Conservation (phyloP, 2,329 filamentous ascomycete genomes). For the Ceratocystis cacaofunesta region DNA sequence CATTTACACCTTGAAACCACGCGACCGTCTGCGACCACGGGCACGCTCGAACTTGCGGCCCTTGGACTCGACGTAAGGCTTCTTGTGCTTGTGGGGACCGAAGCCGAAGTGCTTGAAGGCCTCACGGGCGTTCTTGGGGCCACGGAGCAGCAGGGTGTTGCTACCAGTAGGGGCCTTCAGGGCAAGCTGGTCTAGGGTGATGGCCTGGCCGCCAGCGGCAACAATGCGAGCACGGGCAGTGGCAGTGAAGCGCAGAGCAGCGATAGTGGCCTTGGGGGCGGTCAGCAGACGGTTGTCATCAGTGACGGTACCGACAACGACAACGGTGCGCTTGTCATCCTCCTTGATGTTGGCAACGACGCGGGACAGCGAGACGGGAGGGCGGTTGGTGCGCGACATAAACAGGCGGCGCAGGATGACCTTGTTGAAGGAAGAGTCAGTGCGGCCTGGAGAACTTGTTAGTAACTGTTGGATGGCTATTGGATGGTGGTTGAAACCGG, state of each 20-base stretch:
- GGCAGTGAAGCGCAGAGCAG: constrained; percentile 90
- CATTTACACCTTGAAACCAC: constrained; percentile 98
- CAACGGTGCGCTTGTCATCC: constrained; percentile 69
- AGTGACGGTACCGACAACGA: constrained; percentile 87
- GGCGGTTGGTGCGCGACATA: constrained; percentile 97
- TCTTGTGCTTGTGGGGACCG: constrained; percentile 97
- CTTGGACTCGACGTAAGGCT: constrained; percentile 95
- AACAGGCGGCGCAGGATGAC: constrained; percentile 93
- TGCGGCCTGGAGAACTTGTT: constrained; percentile 51
- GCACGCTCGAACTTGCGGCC: constrained; percentile 99
- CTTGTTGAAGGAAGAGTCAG: constrained; percentile 97
- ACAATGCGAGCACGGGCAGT: constrained; percentile 87
- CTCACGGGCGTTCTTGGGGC: constrained; percentile 96
- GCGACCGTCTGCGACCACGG: constrained; percentile 94
- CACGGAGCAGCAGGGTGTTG: constrained; percentile 94
- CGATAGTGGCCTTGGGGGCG: constrained; percentile 84
- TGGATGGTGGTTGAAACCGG: neutral
- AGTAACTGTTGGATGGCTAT: neutral
- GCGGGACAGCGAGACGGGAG: constrained; percentile 85
- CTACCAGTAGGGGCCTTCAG: constrained; percentile 86
- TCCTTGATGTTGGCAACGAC: constrained; percentile 59
- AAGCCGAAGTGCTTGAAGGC: constrained; percentile 99
- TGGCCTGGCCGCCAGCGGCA: constrained; percentile 83
- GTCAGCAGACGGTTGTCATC: constrained; percentile 90
- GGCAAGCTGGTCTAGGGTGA: constrained; percentile 95